Evolutionary conservation across 108 stramenopile species (phyloP).

Genomic region (Parmales sp.): DNA sequence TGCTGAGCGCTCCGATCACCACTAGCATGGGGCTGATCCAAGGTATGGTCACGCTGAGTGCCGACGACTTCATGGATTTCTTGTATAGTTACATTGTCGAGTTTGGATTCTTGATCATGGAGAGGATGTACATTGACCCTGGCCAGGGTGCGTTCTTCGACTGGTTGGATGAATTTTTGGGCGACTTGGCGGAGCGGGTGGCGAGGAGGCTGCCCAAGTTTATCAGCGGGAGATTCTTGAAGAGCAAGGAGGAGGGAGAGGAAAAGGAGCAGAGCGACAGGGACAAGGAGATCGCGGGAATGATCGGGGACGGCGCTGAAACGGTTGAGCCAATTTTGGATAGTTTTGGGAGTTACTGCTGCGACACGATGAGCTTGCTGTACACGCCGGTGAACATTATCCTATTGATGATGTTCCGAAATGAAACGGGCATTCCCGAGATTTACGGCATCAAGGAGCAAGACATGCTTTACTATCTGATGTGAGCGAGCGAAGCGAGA

Average conservation of each 20-base stretch:
- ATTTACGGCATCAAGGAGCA: slow-evolving; percentile 66
- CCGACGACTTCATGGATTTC: slow-evolving; percentile 73
- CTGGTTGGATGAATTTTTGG: slow-evolving; percentile 3
- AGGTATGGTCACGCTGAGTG: slow-evolving; percentile 49
- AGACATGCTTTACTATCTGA: slow-evolving; percentile 69
- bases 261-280: slow-evolving; percentile 13
- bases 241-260: slow-evolving; percentile 9
- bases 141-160: slow-evolving; percentile 30
- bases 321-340: slow-evolving; percentile 70
- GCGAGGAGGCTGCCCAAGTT: slow-evolving; percentile 21
- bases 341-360: slow-evolving; percentile 49
- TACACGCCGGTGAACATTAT: slow-evolving; percentile 58
- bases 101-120: slow-evolving; percentile 55
- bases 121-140: slow-evolving; percentile 54
- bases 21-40: slow-evolving; percentile 51
- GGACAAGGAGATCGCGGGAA: slow-evolving; percentile 32
- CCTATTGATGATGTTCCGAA: slow-evolving; percentile 53
- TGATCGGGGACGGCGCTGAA: slow-evolving; percentile 42
- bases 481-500: too few relatives aligned
- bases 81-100: slow-evolving; percentile 60
- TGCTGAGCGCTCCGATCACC: slow-evolving; percentile 56
- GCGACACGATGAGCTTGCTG: slow-evolving; percentile 43
- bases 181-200: neutral
- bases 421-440: slow-evolving; percentile 49
- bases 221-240: slow-evolving; percentile 16